A percentile compares a stretch with the other conserved stretches of the same genome.
These are phyloP conservation scores for Coemansia sp. DNA, from an alignment of 192 early-diverging fungal species.

Conservation along the genomic window DNA sequence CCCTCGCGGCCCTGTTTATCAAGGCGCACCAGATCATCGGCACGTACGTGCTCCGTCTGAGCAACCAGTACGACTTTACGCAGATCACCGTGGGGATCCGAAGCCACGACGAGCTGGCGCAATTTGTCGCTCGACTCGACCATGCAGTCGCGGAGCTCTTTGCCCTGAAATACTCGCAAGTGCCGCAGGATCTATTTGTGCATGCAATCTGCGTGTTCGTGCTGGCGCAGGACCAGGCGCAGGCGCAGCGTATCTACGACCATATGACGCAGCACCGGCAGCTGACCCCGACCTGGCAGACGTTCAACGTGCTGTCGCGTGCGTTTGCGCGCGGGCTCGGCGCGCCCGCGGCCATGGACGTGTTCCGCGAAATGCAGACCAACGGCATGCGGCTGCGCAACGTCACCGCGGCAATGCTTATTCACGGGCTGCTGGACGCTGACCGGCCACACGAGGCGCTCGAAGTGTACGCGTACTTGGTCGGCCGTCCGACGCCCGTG, in stretches of 20 bases:
- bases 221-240: conserved; percentile 14
- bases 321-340: conserved; percentile 24
- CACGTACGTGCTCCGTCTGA: neutral
- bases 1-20: conserved; percentile 11
- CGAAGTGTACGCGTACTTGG: conserved; percentile 24
- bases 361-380: conserved; percentile 10
- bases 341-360: neutral
- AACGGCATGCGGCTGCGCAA: conserved; percentile 9
- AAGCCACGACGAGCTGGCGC: neutral
- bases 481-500: conserved; percentile 32
- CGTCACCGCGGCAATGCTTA: conserved; percentile 21
- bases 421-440: conserved; percentile 18
- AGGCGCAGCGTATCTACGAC: conserved; percentile 26
- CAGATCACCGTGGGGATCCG: neutral
- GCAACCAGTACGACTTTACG: neutral
- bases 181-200: conserved; percentile 34
- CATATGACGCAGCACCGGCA: conserved; percentile 12
- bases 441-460: conserved; percentile 11
- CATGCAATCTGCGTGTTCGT: conserved; percentile 32
- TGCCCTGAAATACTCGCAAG: neutral
- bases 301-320: conserved; percentile 26
- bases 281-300: conserved; percentile 30
- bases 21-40: conserved; percentile 12
- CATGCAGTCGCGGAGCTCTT: conserved; percentile 3
- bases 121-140: conserved; percentile 5